Evolutionary conservation across 2,329 filamentous ascomycete species (phyloP).

Genomic region (Aspergillus hiratsukae): DNA sequence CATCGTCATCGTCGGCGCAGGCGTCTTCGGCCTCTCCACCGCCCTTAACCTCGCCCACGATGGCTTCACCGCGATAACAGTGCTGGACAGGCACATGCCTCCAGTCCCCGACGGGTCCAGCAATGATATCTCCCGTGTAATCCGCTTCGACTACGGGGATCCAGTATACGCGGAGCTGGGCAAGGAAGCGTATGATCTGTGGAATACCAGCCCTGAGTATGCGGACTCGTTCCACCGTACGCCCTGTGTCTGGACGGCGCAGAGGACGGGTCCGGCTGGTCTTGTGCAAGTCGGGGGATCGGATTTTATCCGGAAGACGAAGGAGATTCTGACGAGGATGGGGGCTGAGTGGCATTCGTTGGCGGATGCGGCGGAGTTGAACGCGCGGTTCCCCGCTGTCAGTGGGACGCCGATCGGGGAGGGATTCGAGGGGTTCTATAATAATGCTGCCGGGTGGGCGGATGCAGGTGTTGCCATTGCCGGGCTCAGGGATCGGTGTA

Average conservation of each 20-base stretch:
- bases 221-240: slow-evolving; percentile 21
- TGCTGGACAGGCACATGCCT: slow-evolving; percentile 31
- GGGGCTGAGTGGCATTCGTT: slow-evolving; percentile 20
- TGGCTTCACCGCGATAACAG: slow-evolving; percentile 25
- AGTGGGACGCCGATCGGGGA: slow-evolving; percentile 14
- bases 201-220: slow-evolving; percentile 42
- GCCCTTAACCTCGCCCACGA: slow-evolving; percentile 22
- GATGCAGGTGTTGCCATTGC: slow-evolving; percentile 22
- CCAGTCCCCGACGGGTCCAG: slow-evolving; percentile 36
- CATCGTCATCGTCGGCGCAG: slow-evolving; percentile 26
- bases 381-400: slow-evolving; percentile 17
- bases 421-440: slow-evolving; percentile 25
- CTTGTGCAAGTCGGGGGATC: slow-evolving; percentile 15
- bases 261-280: slow-evolving; percentile 16
- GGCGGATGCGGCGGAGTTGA: slow-evolving; percentile 13
- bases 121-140: slow-evolving; percentile 38
- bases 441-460: slow-evolving; percentile 24
- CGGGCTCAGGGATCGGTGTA: slow-evolving; percentile 18
- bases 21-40: slow-evolving; percentile 24
- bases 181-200: slow-evolving; percentile 64
- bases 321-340: slow-evolving; percentile 20
- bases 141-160: slow-evolving; percentile 64
- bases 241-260: slow-evolving; percentile 21
- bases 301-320: slow-evolving; percentile 21
- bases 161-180: slow-evolving; percentile 68